Percentiles rank a stretch among this genome's conserved stretches.
These are phyloP conservation scores for Cercospora citrullina DNA, from an alignment of 2,329 filamentous ascomycete species.

Conservation along the genomic window DNA sequence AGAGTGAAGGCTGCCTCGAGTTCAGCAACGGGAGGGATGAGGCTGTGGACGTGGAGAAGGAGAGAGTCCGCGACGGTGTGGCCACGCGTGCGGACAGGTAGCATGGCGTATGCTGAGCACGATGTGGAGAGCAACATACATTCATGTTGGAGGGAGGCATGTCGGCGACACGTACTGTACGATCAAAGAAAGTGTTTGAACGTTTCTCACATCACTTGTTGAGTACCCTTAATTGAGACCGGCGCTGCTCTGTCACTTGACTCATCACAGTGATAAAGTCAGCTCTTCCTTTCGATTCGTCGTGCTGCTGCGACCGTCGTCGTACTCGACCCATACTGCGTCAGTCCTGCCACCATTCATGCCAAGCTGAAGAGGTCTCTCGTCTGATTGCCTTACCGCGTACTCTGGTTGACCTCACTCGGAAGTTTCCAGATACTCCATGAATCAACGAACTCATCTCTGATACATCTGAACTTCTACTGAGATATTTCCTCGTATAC, in stretches of 20 bases:
- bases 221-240: neutral
- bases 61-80: neutral
- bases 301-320: neutral
- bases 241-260: neutral
- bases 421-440: neutral
- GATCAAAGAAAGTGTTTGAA: neutral
- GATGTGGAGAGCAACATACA: neutral
- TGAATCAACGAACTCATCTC: neutral
- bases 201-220: neutral
- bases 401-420: neutral
- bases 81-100: neutral
- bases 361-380: neutral
- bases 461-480: neutral
- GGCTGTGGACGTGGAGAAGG: neutral
- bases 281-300: neutral
- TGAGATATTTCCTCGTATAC: neutral
- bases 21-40: neutral
- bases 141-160: neutral
- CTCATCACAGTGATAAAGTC: neutral
- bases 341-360: neutral
- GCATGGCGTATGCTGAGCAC: neutral
- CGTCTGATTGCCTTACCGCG: neutral
- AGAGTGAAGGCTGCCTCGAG: neutral
- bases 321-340: neutral
- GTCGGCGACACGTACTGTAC: neutral